Evolutionary conservation across 2,329 filamentous ascomycete genomes (phyloP), one percentile per base, ranked within the genome.

Genomic region (Neofusicoccum ribis): DNA sequence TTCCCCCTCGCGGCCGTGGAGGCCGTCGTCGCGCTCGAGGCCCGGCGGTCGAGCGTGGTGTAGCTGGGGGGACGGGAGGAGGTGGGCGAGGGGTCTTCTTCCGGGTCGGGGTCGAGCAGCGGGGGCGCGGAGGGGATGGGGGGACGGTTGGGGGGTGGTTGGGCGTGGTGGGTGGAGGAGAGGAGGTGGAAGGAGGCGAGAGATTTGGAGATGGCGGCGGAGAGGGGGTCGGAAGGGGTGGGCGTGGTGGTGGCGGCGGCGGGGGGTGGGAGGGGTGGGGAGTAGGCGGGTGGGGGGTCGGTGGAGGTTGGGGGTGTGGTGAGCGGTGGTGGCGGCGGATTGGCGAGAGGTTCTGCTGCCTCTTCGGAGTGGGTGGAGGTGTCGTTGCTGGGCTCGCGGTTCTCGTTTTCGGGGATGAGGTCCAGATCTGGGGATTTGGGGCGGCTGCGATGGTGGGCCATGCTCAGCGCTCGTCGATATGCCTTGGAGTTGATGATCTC

Each of bases 401-500:
- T 8, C 14, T 60, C 27, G 8, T 5, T 15, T 37, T 60, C 56
- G 1, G 56, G 56, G 8, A 60, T 17, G 6, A 20, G 11, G 7
- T 36, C 41, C 3, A 60, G n/a, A 1, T 11, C 27, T 11, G 56
- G 56, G 27, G 43, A 23, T 27, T 23, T 49, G 11, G 31, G 41
- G 6, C 56, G 23, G 8, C 5, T n/a, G 15, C 3, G 44, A 9
- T 36, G 17, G n/a, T 23, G 31, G 8, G 64, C 64, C 17, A 37
- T 39, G 59, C 46, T 60, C 23, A 65, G 17, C 2, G 59, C 66
- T 41, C 63, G 49, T 2, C 66, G 56, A 34, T 67, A 67, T 15
- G 59, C 66, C 59, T 63, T 51, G 2, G 66, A 65, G 31, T 65
- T 65, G 34, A 65, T 51, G 7, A 67, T 17, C n/a, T 58, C 36